Evolutionary conservation across 2,329 filamentous ascomycete species (phyloP), one percentile per base, ranked within the genome.

Genomic region (Aureobasidium sp.): DNA sequence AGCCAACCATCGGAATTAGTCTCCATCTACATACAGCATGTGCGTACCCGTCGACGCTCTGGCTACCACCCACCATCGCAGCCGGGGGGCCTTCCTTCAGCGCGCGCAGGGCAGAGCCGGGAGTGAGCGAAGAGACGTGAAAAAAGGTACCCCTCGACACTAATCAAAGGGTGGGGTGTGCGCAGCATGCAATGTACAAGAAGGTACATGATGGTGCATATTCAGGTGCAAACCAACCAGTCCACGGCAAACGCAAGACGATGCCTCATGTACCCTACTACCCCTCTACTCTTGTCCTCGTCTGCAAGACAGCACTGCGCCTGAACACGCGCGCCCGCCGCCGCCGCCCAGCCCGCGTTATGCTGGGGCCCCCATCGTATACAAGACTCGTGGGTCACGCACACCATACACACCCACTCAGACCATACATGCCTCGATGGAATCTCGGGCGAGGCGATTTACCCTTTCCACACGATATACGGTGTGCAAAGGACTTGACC

Each of bases 121-220:
- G 48, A 37, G 51, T 36, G 15, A 20, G 52, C 39, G 52, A 20
- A 22, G 15, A 56, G 25, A 15, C 25, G 27, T 39, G 9, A 5
- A 42, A 53, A 53, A 39, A 53, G 51, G 36, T 53, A 53, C 51
- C 51, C 44, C 52, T 56, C 52, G 39, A 56, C 52, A 56, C 22
- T 56, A 44, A 56, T 31, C 49, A 52, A 44, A 27, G 44, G 34
- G 52, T 56, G 52, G 52, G 52, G 52, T 56, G 52, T 56, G 52
- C 52, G 39, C 25, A 44, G 37, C 37, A 53, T 56, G 52, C 52
- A 56, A 44, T 55, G 39, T 44, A 44, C 37, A 31, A 44, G 25
- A 44, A 44, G 52, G 52, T 56, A 56, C 52, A 56, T 56, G 52
- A 44, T 42, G 52, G 39, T 56, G 52, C 52, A 56, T 42, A 34